Evolutionary conservation across 257 asterid species (phyloP).

Genomic region (Fraxinus pennsylvanica): DNA sequence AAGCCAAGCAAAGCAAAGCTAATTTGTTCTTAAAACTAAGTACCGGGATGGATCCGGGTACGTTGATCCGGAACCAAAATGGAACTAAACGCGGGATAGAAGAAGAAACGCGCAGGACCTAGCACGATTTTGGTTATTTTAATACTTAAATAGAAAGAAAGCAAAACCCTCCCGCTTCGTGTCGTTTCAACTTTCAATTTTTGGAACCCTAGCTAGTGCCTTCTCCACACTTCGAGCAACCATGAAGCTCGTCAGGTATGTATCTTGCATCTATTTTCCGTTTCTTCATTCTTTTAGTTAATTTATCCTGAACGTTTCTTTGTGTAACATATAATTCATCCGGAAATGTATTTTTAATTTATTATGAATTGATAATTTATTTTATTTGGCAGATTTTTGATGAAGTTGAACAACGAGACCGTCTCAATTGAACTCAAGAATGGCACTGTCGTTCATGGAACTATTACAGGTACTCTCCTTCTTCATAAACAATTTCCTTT

Average conservation of each 20-base stretch:
- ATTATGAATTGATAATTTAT: neutral
- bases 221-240: constrained; percentile 16
- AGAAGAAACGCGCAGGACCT: neutral
- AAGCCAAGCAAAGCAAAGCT: too few species aligned
- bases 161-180: constrained; percentile 21
- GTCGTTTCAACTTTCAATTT: constrained; percentile 20
- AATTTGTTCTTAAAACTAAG: too few species aligned
- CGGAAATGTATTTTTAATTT: neutral
- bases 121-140: neutral
- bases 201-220: constrained; percentile 37
- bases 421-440: constrained; percentile 54
- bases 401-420: constrained; percentile 57
- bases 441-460: constrained; percentile 50
- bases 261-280: neutral
- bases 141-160: neutral
- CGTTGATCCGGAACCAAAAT: neutral
- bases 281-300: neutral
- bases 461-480: constrained; percentile 35
- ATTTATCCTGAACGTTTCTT: neutral
- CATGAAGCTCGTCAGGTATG: constrained; percentile 46
- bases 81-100: constrained; percentile 1
- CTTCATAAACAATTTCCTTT: neutral
- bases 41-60: neutral
- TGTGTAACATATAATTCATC: neutral
- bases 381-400: constrained; percentile 41